These are phyloP conservation scores for Leccinum subfulvum DNA, from an alignment of 1,284 basidiomycete species.

Conservation along the genomic window DNA sequence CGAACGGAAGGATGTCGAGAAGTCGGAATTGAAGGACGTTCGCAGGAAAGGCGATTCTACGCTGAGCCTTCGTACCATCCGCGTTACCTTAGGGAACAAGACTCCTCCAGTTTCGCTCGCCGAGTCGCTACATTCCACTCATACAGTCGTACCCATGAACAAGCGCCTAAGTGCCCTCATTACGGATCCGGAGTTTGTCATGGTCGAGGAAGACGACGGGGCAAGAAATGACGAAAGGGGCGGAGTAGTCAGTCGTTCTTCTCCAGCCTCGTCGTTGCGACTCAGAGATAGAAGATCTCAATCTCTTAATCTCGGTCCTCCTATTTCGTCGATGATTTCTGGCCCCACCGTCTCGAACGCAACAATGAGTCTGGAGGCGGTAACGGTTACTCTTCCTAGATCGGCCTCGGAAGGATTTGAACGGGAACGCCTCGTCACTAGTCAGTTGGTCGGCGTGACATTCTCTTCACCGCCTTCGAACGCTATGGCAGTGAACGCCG, in stretches of 20 bases:
- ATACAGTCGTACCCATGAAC: conserved; percentile 62
- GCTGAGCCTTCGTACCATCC: conserved; percentile 67
- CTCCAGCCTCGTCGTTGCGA: conserved; percentile 35
- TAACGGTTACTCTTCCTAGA: conserved; percentile 32
- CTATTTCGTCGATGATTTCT: conserved; percentile 32
- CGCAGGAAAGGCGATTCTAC: conserved; percentile 77
- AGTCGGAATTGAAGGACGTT: conserved; percentile 58
- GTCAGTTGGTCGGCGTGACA: conserved; percentile 17
- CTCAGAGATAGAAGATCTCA: conserved; percentile 57
- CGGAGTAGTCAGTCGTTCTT: conserved; percentile 20
- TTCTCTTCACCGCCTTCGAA: conserved; percentile 25
- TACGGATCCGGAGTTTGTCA: conserved; percentile 59
- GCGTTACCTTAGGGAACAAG: conserved; percentile 49
- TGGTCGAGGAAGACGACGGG: conserved; percentile 50
- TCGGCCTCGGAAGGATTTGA: conserved; percentile 30
- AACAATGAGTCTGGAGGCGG: conserved; percentile 34
- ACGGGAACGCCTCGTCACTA: conserved; percentile 21
- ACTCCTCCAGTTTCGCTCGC: conserved; percentile 72
- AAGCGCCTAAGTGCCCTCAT: conserved; percentile 67
- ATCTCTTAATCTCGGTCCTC: conserved; percentile 52
- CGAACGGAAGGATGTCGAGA: conserved; percentile 37
- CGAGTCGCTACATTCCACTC: conserved; percentile 67
- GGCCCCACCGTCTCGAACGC: conserved; percentile 26
- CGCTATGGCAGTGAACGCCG: conserved; percentile 11
- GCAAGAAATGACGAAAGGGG: conserved; percentile 37